Evolutionary conservation across 2,329 filamentous ascomycete species (phyloP).

Genomic region (Botrytis galanthina): DNA sequence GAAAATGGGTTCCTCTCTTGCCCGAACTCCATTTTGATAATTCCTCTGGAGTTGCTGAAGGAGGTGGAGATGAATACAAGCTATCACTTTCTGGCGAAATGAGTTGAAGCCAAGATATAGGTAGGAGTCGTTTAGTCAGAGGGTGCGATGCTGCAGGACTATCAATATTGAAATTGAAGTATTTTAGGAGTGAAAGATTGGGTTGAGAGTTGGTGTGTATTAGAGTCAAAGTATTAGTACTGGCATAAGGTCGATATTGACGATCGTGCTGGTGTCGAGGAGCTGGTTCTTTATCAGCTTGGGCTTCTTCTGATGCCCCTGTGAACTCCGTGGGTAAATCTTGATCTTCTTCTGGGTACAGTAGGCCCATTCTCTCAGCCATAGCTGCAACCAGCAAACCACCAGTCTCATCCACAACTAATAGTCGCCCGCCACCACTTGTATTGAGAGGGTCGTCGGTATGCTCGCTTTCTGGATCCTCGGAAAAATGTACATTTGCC

Average conservation of each 20-base stretch:
- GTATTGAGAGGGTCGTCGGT: constrained; percentile 12
- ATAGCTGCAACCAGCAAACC: constrained; percentile 67
- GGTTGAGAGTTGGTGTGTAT: constrained; percentile 81
- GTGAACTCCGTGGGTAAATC: constrained; percentile 11
- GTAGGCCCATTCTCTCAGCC: constrained; percentile 67
- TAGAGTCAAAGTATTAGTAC: constrained; percentile 71
- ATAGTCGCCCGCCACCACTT: constrained; percentile 52
- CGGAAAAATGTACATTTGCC: constrained; percentile 76
- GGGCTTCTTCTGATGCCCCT: constrained; percentile 14
- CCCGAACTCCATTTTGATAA: constrained; percentile 74
- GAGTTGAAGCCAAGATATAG: constrained; percentile 89
- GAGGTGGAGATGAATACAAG: constrained; percentile 67
- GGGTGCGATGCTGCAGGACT: constrained; percentile 61
- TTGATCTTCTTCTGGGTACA: constrained; percentile 45
- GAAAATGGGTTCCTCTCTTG: constrained; percentile 80
- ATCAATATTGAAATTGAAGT: constrained; percentile 79
- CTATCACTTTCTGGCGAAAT: constrained; percentile 72
- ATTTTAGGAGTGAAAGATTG: constrained; percentile 82
- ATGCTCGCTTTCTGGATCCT: constrained; percentile 22
- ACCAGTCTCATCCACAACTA: constrained; percentile 69
- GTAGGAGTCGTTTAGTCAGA: constrained; percentile 75
- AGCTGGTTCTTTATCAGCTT: constrained; percentile 17
- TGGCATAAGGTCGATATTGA: constrained; percentile 29
- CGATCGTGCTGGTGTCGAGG: constrained; percentile 16
- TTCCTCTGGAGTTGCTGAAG: constrained; percentile 55